Base-by-base conservation (phyloP, 805 yeast species). In the Dipodascus geniculatus region DNA sequence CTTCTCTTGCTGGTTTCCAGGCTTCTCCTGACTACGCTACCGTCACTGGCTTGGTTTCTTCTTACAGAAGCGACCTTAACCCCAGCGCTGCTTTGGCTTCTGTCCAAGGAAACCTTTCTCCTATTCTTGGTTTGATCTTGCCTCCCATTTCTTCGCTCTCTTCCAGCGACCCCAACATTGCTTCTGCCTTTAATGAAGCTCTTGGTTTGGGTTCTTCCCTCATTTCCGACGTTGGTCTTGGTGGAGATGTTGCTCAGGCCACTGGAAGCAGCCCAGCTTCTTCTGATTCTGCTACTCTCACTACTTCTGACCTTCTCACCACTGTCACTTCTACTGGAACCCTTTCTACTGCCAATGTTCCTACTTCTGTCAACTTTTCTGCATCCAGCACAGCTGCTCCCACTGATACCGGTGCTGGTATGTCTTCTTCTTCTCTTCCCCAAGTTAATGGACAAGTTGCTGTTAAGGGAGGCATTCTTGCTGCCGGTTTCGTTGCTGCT, bases 401-500 rank as follows among this genome's bases (percentile, higher is more conserved):
- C 19, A 20, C 19, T 42, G 48, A 16, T 42, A 8, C 48, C 14
- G 22, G 48, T 20, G 22, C 48, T n/a, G 48, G 22, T 20, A 17
- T 9, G 22, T 8, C 11, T 42, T 9, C 24, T 8, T 22, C 49
- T 17, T 22, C 49, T 22, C 19, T 47, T 22, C 28, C 49, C 9
- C 49, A 47, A 47, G 49, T 47, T 23, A 47, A 47, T 22, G 49
- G 49, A 8, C 49, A 47, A 23, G 17, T n/a, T 17, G 31, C 16
- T 22, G 11, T 23, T 17, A 4, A 22, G 9, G 49, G 49, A 14
- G 49, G 24, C n/a, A 23, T 23, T 22, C 31, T 47, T 47, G 49
- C 31, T 47, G 49, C 49, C n/a, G 31, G 24, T 47, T 22, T 47
- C 31, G 24, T 47, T 47, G 49, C 49, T 22, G 49, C 31, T 22